These are phyloP conservation scores for Phialemoniopsis sp. DNA, from an alignment of 2,329 filamentous ascomycete genomes.

Conservation along the genomic window DNA sequence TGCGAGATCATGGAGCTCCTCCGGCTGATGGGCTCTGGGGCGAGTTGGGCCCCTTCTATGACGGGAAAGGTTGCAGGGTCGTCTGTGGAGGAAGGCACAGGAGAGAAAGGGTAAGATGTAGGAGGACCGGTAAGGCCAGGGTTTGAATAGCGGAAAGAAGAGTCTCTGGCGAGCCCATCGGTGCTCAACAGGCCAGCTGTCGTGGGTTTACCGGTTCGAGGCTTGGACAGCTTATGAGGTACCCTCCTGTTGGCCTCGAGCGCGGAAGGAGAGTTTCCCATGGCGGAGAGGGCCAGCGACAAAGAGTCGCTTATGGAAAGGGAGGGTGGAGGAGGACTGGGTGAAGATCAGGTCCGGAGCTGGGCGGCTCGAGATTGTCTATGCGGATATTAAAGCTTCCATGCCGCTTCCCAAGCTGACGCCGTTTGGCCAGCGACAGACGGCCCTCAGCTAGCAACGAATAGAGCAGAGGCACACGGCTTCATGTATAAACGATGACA, in stretches of 20 bases:
- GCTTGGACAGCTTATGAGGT: slow-evolving; percentile 48
- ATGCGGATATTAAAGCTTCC: slow-evolving; percentile 31
- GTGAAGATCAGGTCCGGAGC: background rate
- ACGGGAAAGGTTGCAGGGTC: slow-evolving; percentile 5
- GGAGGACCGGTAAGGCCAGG: slow-evolving; percentile 18
- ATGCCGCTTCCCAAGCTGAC: slow-evolving; percentile 22
- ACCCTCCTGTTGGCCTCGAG: slow-evolving; percentile 32
- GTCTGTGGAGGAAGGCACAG: slow-evolving; percentile 9
- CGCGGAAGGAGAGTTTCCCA: slow-evolving; percentile 48
- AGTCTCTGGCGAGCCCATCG: slow-evolving; percentile 21
- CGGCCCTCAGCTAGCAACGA: slow-evolving; percentile 4
- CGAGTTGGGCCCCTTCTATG: background rate
- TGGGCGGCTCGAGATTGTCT: slow-evolving; percentile 23
- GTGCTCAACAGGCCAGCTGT: slow-evolving; percentile 36
- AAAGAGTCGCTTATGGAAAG: background rate
- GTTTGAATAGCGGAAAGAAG: slow-evolving; percentile 16
- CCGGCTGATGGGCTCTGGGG: slow-evolving; percentile 8
- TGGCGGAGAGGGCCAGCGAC: slow-evolving; percentile 17
- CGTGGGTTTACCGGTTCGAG: slow-evolving; percentile 34
- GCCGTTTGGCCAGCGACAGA: too few species aligned
- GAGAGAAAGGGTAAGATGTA: slow-evolving; percentile 14
- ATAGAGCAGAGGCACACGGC: slow-evolving; percentile 11
- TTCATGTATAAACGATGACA: slow-evolving; percentile 17
- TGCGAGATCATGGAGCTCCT: slow-evolving; percentile 10
- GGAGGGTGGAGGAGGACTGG: slow-evolving; percentile 13